These are phyloP conservation scores for Wickerhamomyces ciferrii DNA, from an alignment of 805 yeast species.

Conservation along the genomic window DNA sequence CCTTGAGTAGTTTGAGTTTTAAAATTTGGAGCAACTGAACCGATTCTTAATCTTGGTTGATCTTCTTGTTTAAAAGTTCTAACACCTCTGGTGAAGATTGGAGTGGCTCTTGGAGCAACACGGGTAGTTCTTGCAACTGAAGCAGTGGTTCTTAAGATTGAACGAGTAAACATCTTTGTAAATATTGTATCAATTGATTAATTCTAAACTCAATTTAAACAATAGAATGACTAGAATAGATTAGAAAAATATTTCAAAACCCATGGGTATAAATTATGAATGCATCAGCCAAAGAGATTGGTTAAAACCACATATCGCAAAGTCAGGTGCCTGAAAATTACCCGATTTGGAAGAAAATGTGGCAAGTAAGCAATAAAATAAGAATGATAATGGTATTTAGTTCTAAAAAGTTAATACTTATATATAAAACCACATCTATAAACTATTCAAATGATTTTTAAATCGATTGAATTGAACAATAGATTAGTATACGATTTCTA, in stretches of 20 bases:
- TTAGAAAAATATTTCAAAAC: too few species aligned
- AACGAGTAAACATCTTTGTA: conserved; percentile 22
- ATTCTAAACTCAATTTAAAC: too few species aligned
- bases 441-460: too few species aligned
- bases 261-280: too few species aligned
- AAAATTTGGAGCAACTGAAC: conserved; percentile 86
- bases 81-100: conserved; percentile 26
- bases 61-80: conserved; percentile 47
- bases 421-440: too few species aligned
- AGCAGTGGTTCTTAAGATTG: conserved; percentile 20
- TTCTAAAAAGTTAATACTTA: too few species aligned
- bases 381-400: too few species aligned
- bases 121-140: conserved; percentile 15
- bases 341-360: not conserved
- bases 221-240: too few species aligned
- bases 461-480: too few species aligned
- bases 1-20: conserved; percentile 80
- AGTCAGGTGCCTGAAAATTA: not conserved
- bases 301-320: not conserved
- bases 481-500: too few species aligned
- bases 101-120: conserved; percentile 12
- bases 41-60: conserved; percentile 69
- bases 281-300: too few species aligned
- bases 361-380: too few species aligned
- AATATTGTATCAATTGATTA: not conserved